phyloP scores from a whole-genome alignment of 345 rosid species.

The Salix brachista region DNA sequence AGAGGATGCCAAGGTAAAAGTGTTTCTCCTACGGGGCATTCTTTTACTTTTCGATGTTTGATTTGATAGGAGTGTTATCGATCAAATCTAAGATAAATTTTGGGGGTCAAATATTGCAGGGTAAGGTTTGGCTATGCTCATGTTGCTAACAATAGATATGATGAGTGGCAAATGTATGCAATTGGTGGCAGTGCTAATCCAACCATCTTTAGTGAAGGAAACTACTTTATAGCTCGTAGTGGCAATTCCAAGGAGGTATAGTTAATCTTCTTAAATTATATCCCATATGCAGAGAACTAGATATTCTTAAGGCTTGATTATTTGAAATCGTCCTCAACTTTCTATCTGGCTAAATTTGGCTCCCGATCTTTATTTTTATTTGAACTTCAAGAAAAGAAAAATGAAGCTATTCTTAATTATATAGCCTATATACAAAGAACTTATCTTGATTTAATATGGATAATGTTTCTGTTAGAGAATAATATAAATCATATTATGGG shows the following conservation, averaged over 20 bases:
- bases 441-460: not conserved
- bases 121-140: conserved; percentile 28
- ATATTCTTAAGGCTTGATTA: not conserved
- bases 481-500: too few relatives aligned
- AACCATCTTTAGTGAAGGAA: conserved; percentile 28
- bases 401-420: too few relatives aligned
- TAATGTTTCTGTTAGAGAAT: too few relatives aligned
- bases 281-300: not conserved
- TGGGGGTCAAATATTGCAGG: not conserved
- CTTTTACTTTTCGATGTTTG: too few relatives aligned
- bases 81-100: not conserved
- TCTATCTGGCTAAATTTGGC: too few relatives aligned
- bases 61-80: not conserved
- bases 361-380: too few relatives aligned
- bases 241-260: conserved; percentile 8
- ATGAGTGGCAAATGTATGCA: conserved; percentile 26
- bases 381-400: too few relatives aligned
- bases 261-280: not conserved
- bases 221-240: conserved; percentile 19
- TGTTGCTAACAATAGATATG: conserved; percentile 24
- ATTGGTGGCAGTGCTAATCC: conserved; percentile 28
- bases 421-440: not conserved
- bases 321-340: too few relatives aligned
- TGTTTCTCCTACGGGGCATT: not conserved
- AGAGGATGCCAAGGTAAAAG: conserved; percentile 27